Evolutionary conservation across 108 stramenopile species (phyloP).

Genomic region (Nitzschia sp.): DNA sequence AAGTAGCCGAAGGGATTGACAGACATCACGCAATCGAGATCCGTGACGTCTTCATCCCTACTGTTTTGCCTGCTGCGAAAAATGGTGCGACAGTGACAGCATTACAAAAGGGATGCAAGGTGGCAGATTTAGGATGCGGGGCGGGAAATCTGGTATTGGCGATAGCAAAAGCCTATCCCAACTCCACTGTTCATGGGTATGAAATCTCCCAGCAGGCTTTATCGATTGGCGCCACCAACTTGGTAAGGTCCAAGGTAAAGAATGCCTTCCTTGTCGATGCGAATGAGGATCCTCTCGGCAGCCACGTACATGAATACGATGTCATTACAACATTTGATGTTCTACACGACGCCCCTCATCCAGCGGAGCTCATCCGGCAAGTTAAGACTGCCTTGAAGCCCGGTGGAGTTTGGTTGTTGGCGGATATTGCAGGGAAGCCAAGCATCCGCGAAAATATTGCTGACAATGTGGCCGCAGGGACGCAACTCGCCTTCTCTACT

Average conservation of each 20-base stretch:
- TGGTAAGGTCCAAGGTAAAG: conserved; percentile 6
- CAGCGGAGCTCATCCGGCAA: conserved; percentile 19
- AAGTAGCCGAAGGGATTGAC: conserved; percentile 25
- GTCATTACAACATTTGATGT: conserved; percentile 30
- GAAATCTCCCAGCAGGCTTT: conserved; percentile 20
- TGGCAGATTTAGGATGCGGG: conserved; percentile 38
- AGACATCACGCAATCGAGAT: conserved; percentile 13
- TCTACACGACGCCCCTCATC: conserved; percentile 25
- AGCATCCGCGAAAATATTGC: conserved; percentile 15
- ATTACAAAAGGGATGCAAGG: conserved; percentile 10
- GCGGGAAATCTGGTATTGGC: conserved; percentile 25
- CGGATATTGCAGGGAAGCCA: conserved; percentile 1
- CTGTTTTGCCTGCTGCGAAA: not conserved
- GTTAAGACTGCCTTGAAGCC: conserved; percentile 18
- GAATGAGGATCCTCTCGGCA: conserved; percentile 22
- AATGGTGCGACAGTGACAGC: not conserved
- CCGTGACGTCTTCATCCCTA: conserved; percentile 18
- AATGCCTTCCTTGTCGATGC: conserved; percentile 19
- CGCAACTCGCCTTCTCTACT: conserved; percentile 26
- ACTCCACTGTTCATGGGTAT: conserved; percentile 15
- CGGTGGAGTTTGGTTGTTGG: conserved; percentile 26
- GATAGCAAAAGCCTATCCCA: conserved; percentile 24
- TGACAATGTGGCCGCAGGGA: conserved; percentile 8
- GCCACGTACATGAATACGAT: conserved; percentile 17
- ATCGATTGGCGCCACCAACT: conserved; percentile 7